A percentile compares a stretch with the other conserved stretches of the same genome.
Conservation (phyloP, 768 basidiomycete species). For the Rhizopogon vesiculosus region DNA sequence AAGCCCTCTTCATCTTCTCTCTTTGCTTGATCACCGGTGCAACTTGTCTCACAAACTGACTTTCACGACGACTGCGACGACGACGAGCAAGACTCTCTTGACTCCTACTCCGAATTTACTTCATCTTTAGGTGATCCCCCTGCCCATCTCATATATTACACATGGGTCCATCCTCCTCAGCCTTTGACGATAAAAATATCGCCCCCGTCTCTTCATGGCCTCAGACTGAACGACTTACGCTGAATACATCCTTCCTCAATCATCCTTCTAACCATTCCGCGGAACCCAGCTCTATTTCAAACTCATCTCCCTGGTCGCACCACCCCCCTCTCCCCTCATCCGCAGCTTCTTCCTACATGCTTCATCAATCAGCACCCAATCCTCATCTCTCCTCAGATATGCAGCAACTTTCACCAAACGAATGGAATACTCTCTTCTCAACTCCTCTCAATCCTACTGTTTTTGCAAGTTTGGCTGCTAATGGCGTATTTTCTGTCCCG, state of each 20-base stretch:
- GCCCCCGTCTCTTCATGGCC: constrained; percentile 25
- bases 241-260: constrained; percentile 27
- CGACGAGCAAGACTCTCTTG: no score
- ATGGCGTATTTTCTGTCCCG: constrained; percentile 46
- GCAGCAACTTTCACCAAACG: constrained; percentile 23
- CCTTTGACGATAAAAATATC: constrained; percentile 16
- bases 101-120: neutral
- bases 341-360: constrained; percentile 16
- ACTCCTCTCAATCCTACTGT: constrained; percentile 54
- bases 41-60: no score
- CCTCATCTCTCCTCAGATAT: constrained; percentile 14
- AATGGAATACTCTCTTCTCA: constrained; percentile 60
- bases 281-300: constrained; percentile 23
- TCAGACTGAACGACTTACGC: constrained; percentile 28
- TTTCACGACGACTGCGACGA: no score
- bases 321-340: constrained; percentile 19
- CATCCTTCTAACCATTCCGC: constrained; percentile 19
- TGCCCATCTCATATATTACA: constrained; percentile 6
- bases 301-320: constrained; percentile 33
- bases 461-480: constrained; percentile 58
- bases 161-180: constrained; percentile 31
- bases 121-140: neutral
- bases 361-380: constrained; percentile 7
- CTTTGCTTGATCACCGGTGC: neutral
- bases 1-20: constrained; percentile 9